Percentiles rank a stretch among this genome's conserved stretches.
Evolutionary conservation across 2,329 filamentous ascomycete genomes (phyloP).

Genomic region (Colletotrichum simmondsii): DNA sequence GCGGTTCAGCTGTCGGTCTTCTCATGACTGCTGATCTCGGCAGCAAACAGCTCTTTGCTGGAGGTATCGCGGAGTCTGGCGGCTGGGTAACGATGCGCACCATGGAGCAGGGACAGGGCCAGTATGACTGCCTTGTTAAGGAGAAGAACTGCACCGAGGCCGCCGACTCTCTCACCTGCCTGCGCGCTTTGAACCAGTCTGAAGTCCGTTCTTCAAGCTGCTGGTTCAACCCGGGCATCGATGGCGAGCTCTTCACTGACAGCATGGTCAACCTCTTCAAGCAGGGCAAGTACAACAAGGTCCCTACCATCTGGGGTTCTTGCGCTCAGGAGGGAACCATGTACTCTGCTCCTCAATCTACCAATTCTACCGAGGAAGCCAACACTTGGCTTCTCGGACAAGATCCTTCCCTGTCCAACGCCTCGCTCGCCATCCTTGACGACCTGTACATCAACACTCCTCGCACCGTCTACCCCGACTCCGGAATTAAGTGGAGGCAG

Average conservation of each 20-base stretch:
- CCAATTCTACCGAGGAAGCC: conserved; percentile 45
- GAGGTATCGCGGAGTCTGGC: conserved; percentile 60
- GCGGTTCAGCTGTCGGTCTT: conserved; percentile 71
- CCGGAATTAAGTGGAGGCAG: conserved; percentile 51
- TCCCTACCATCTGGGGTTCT: conserved; percentile 62
- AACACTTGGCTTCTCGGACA: conserved; percentile 47
- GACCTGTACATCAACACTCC: conserved; percentile 49
- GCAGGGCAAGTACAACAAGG: conserved; percentile 60
- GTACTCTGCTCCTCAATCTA: conserved; percentile 43
- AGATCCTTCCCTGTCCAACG: conserved; percentile 45
- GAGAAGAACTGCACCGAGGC: conserved; percentile 37
- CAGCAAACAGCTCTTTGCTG: conserved; percentile 61
- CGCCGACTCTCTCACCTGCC: conserved; percentile 36
- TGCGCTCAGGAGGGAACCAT: conserved; percentile 51
- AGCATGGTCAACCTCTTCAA: conserved; percentile 60
- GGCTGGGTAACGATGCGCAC: conserved; percentile 61
- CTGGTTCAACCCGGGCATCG: conserved; percentile 55
- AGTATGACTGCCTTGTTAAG: conserved; percentile 60
- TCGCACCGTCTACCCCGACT: conserved; percentile 41
- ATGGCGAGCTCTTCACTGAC: conserved; percentile 62
- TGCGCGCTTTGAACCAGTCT: conserved; percentile 36
- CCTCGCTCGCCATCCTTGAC: conserved; percentile 45
- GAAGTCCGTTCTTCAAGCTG: conserved; percentile 37
- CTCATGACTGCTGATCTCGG: conserved; percentile 69
- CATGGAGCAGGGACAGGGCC: conserved; percentile 52